Evolutionary conservation across 2,329 filamentous ascomycete species (phyloP).

Genomic region (Blastomyces silverae): DNA sequence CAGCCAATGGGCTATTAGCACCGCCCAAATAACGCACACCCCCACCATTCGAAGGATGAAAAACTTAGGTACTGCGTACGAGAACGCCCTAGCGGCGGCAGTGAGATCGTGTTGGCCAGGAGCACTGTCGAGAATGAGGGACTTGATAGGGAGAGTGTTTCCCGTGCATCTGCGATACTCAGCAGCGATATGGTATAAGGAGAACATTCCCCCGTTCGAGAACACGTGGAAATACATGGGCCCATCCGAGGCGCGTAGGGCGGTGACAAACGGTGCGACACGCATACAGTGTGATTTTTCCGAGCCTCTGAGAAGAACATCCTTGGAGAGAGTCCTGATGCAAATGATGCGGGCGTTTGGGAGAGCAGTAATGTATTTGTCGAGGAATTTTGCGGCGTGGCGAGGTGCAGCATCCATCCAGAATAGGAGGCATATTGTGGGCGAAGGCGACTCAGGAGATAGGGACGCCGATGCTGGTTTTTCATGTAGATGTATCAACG

Average conservation of each 20-base stretch:
- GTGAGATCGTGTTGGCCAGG: conserved; percentile 36
- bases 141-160: conserved; percentile 34
- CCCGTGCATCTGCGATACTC: conserved; percentile 34
- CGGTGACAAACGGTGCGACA: conserved; percentile 33
- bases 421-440: conserved; percentile 42
- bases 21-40: conserved; percentile 25
- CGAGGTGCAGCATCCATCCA: conserved; percentile 45
- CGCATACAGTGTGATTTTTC: conserved; percentile 25
- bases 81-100: conserved; percentile 30
- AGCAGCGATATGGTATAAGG: conserved; percentile 35
- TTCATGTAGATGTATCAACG: conserved; percentile 38
- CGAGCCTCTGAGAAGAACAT: conserved; percentile 27
- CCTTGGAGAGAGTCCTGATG: conserved; percentile 33
- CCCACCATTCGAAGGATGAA: conserved; percentile 29
- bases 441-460: conserved; percentile 11
- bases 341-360: conserved; percentile 42
- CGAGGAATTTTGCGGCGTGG: conserved; percentile 45
- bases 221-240: conserved; percentile 43
- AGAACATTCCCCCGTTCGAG: conserved; percentile 46
- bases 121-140: conserved; percentile 43
- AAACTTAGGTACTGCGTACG: conserved; percentile 32
- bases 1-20: conserved; percentile 24
- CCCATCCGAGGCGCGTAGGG: conserved; percentile 27
- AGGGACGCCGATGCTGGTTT: background rate
- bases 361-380: conserved; percentile 39